Percentiles rank a stretch among this genome's conserved stretches.
phyloP scores from a whole-genome alignment of 495 filamentous ascomycete genomes.

The Aspergillus saccharolyticus region DNA sequence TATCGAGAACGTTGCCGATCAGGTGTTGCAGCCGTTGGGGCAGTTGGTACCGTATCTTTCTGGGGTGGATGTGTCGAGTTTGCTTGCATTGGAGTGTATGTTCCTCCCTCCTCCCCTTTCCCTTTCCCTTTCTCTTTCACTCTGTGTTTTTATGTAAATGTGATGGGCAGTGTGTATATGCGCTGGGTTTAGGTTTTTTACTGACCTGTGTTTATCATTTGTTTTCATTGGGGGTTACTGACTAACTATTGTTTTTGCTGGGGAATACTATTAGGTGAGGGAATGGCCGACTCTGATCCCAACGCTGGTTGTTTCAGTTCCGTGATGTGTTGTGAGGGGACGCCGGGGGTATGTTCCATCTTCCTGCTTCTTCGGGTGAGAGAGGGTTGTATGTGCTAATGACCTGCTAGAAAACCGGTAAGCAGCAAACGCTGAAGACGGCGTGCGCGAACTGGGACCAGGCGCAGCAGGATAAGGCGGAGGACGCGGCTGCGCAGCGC shows the following conservation, averaged over 20 bases:
- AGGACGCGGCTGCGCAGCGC: constrained; percentile 2
- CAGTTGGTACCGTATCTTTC: constrained; percentile 21
- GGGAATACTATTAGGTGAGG: too few species aligned
- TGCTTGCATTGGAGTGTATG: constrained; percentile 31
- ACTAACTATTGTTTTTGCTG: not conserved
- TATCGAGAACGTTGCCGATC: constrained; percentile 17
- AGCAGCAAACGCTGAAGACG: constrained; percentile 3
- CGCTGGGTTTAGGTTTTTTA: too few species aligned
- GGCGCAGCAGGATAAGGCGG: constrained; percentile 18
- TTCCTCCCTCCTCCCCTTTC: constrained; percentile 2
- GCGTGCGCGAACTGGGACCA: constrained; percentile 25
- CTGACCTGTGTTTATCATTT: too few species aligned
- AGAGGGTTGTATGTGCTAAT: too few species aligned
- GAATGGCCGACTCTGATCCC: constrained; percentile 16
- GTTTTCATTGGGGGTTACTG: too few species aligned
- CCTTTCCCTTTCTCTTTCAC: too few species aligned
- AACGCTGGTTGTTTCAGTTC: constrained; percentile 20
- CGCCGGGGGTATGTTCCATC: constrained; percentile 15
- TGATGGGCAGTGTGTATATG: too few species aligned
- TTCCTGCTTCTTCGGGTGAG: not conserved
- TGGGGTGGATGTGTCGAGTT: constrained; percentile 22
- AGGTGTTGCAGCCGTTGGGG: constrained; percentile 18
- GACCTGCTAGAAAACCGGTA: not conserved
- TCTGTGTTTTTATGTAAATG: too few species aligned
- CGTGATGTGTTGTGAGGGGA: constrained; percentile 32